Base-by-base conservation (phyloP, 805 yeast genomes). In the Barnettozyma populi region DNA sequence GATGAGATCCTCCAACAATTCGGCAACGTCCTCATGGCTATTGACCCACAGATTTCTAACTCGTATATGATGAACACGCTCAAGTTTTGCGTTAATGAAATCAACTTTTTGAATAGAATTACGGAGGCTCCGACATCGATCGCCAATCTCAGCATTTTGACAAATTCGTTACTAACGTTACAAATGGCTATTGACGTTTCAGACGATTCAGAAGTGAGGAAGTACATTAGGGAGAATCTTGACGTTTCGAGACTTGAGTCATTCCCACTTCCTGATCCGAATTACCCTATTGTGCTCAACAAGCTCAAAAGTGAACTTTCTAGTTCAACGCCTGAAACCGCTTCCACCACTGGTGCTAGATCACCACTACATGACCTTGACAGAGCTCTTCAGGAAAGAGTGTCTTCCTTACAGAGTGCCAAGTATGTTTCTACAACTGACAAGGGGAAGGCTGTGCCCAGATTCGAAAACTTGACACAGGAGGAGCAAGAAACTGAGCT, bases 151-250 rank as follows among this genome's bases (percentile, higher is more conserved):
- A 34, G 19, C 14, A 20, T 38, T 4, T 10, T 47, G 20, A 43
- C 50, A 7, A 43, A 35, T 11, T 43, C 34, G 8, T 32, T 61
- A 7, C 36, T 58, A 2, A 51, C 60, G 0, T 41, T 59, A 13
- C 50, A 47, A 27, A 44, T 57, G 0, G 36, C 59, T 2, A 39
- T 61, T 6, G 51, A 60, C 6, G 54, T 59, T 25, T 56, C 73
- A 9, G 55, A 74, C 54, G 56, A 73, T 64, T 36, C 45, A 20
- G 56, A 51, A 16, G 51, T 58, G 8, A 53, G 46, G 21, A 40
- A 46, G 10, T 45, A 51, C n/a, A 49, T 61, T 7, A 41, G 43
- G 21, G 48, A 49, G 2, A 45, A 52, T 19, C 35, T 61, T 7
- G 20, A 56, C 36, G 3, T 57, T 1, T 41, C 48, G 5, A 20